These are phyloP conservation scores for Hylodesmum podocarpum DNA, from an alignment of 306 rosid species.

Conservation along the genomic window DNA sequence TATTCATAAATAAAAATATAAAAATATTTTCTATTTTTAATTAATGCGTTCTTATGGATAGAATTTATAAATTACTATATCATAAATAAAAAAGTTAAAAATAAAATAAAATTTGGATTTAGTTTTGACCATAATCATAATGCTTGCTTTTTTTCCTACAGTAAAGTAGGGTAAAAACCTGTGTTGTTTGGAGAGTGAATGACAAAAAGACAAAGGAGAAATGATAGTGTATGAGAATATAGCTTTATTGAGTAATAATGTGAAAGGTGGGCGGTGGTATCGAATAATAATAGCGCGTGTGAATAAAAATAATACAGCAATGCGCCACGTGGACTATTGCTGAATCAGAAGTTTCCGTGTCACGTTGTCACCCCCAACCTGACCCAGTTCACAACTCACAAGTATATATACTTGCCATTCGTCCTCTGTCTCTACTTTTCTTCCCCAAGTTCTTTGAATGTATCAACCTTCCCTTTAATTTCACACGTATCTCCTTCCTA, in stretches of 20 bases:
- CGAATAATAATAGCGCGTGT: conserved; percentile 30
- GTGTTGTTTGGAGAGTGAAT: neutral
- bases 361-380: neutral
- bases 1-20: too few relatives aligned
- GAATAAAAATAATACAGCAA: neutral
- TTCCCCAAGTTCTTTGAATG: neutral
- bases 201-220: neutral
- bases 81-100: too few relatives aligned
- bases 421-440: neutral
- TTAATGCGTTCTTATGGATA: too few relatives aligned
- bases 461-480: neutral
- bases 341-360: conserved; percentile 6
- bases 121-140: too few relatives aligned
- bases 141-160: neutral
- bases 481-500: neutral
- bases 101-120: too few relatives aligned
- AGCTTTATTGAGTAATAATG: neutral
- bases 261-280: neutral
- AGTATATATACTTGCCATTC: neutral
- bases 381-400: neutral
- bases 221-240: neutral
- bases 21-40: too few relatives aligned
- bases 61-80: too few relatives aligned
- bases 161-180: neutral
- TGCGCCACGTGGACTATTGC: neutral